Evolutionary conservation across 257 asterid species (phyloP), one percentile per base, ranked within the genome.

Genomic region (Apocynum venetum): DNA sequence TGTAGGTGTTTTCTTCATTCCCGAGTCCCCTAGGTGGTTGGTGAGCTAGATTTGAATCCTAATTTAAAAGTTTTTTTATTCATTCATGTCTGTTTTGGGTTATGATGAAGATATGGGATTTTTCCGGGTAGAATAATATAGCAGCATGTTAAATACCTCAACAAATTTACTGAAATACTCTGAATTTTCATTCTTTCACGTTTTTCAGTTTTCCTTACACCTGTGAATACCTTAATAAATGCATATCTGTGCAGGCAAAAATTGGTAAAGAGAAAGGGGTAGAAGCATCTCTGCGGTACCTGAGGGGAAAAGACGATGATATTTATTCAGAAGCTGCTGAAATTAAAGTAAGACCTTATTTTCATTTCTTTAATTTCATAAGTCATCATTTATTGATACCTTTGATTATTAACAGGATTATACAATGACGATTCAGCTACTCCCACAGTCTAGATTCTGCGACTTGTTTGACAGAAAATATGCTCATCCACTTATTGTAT

Each of bases 251-350:
- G 35, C 73, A 84, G 86, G 86, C 88, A 59, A 82, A 73, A 59
- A 73, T 59, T 14, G 84, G 88, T 36, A 64, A 12, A 35, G 76
- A 57, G 53, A 64, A 76, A 71, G 77, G 63, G 13, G 76, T 77
- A 69, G 86, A 79, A 70, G 57, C 69, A 53, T 64, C 83, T 70
- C 76, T 84, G 64, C 3, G 46, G 64, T 73, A 53, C 59, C 75
- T 84, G 78, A 79, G 88, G 80, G 88, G 86, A 47, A 79, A 74
- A 44, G 53, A 71, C 17, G 61, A 71, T 70, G 88, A 84, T 66
- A 57, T 84, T 36, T 77, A 83, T 77, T 64, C 76, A 53, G 88
- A 84, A 82, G 78, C 81, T 46, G 82, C 82, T 53, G 82, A 77
- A 51, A 84, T 82, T 55, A 74, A 61, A 47, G 88, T 84, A 41